These are phyloP conservation scores for Parsonsia alboflavescens DNA, from an alignment of 257 asterid genomes.

Conservation along the genomic window DNA sequence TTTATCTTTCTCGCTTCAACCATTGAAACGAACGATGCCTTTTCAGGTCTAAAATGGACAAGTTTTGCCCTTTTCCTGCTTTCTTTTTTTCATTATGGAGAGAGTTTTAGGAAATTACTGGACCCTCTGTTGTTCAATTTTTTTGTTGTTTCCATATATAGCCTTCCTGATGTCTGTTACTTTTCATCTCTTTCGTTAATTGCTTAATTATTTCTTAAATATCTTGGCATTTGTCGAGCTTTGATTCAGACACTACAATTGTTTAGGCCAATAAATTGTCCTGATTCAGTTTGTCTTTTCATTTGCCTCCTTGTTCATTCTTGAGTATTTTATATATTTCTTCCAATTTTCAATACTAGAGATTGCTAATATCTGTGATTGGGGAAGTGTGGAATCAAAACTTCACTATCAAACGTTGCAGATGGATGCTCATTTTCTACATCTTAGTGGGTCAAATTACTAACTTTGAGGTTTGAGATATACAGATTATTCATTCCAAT, in stretches of 20 bases:
- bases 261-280: not conserved
- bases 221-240: not conserved
- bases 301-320: not conserved
- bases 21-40: no score
- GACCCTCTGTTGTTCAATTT: no score
- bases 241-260: no score
- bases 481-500: not conserved
- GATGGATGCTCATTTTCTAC: not conserved
- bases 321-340: no score
- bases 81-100: not conserved
- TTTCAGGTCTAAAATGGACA: no score
- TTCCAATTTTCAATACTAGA: not conserved
- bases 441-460: not conserved
- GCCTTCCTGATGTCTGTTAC: not conserved
- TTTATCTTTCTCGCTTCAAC: no score
- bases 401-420: not conserved
- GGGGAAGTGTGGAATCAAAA: not conserved
- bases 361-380: not conserved
- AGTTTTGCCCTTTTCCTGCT: not conserved
- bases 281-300: not conserved
- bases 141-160: not conserved
- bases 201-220: not conserved
- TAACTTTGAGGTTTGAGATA: not conserved
- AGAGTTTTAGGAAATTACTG: not conserved
- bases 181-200: not conserved